Base-by-base conservation (phyloP, 371 early-diverging fungal genomes). In the Apophysomyces elegans region DNA sequence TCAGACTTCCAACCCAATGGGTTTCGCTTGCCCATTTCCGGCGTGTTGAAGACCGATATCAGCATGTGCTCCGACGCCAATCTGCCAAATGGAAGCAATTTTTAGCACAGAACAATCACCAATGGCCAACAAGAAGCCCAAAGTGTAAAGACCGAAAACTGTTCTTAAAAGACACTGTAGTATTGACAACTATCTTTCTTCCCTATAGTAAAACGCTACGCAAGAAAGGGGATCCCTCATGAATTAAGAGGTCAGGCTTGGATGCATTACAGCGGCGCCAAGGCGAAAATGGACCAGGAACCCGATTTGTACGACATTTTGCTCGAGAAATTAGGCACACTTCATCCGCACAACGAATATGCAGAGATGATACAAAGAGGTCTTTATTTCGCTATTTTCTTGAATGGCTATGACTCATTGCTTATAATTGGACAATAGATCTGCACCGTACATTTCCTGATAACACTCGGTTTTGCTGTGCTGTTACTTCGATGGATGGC, bases 191-290 rank as follows among this genome's bases (percentile, higher is more conserved):
- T 7, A 4, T 13, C 39, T 45, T 50, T 45, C n/a, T 26, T 39
- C 11, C 7, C 9, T 38, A 8, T 67, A 90, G 91, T 92, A 12
- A 91, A 88, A 62, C 75, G 89, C 43, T 90, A 88, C 66, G 82
- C 91, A 26, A 85, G 93, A 21, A 90, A 90, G 68, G 95, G 95
- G 5, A 87, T 95, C 43, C 94, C 95, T 18, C 79, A 84, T 12
- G 66, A 79, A 13, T 62, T 88, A 11, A 79, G 94, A 45, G 85
- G 88, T 0, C n/a, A 90, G 86, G 85, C 80, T 35, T 95, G 95
- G 95, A 87, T 93, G 73, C 81, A 88, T 64, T 94, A 92, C 69
- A 90, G 90, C 64, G 94, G 94, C 14, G 93, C 93, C 4, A 82
- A 84, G 62, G 79, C 71, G 12, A 84, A 85, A 63, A 75, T 83